Evolutionary conservation across 345 rosid genomes (phyloP), one percentile per base, ranked within the genome.

Genomic region (Eucalyptus cloeziana): DNA sequence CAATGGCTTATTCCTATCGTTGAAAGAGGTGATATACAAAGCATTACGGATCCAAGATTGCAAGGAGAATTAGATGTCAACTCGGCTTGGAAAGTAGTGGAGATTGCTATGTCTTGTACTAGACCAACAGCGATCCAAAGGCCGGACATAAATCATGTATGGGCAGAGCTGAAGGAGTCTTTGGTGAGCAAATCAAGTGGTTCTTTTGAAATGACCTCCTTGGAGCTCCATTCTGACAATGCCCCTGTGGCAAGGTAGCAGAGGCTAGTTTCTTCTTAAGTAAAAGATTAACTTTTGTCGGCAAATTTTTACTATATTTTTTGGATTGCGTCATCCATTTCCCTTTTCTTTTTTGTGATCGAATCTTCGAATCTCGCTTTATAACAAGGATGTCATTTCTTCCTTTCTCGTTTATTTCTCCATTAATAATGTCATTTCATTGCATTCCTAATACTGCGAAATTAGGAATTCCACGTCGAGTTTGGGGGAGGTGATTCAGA

Each of bases 1-100:
- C 87, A 90, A n/a, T 94, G 97, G 95, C 91, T 91, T 7, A 90
- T 88, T 62, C 92, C 91, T 33, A 90, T 92, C 86, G 43, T 94
- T 22, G 91, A 90, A 37, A 90, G 86, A 40, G 96, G 96, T 7
- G 94, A 94, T 86, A 89, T 94, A 19, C 89, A 90, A 52, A 94
- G 88, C 47, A 91, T 92, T n/a, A 92, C 94, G 37, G 97, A 94
- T 93, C 94, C 94, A 47, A 92, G 92, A 87, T 88, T 95, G 79
- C 83, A 90, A 86, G 94, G 94, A 33, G 91, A 92, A 49, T 92
- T 90, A 33, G 91, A 93, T 51, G 79, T 81, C 1, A 92, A 94
- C 88, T 92, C 93, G 12, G 90, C 89, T 12, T 94, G 94, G 95
- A 94, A 92, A 91, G 91, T 81, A 5, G 90, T 93, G 67, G 94